Evolutionary conservation across 306 rosid genomes (phyloP).

Genomic region (Biancaea sappan): DNA sequence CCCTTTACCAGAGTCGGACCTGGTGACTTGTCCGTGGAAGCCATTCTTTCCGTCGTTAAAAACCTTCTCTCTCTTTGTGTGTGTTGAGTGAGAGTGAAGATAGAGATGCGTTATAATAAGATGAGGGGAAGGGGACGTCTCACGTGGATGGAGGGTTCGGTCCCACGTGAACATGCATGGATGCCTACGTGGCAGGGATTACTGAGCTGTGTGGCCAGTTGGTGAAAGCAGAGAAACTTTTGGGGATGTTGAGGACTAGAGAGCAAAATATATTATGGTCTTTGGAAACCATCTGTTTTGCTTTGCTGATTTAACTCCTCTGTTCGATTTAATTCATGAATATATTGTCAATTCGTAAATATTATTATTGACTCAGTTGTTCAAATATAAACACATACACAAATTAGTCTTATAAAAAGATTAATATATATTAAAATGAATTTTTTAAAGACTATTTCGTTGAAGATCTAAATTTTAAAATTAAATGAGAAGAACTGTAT

Average conservation of each 20-base stretch:
- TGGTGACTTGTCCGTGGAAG: slow-evolving; percentile 46
- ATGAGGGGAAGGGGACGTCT: not conserved
- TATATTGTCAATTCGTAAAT: no score
- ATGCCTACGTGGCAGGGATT: slow-evolving; percentile 41
- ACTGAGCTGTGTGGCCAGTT: slow-evolving; percentile 18
- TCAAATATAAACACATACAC: no score
- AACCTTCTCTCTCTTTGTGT: not conserved
- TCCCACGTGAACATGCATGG: slow-evolving; percentile 44
- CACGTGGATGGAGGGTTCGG: slow-evolving; percentile 28
- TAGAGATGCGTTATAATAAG: not conserved
- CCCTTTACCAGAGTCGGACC: slow-evolving; percentile 32
- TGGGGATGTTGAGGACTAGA: not conserved
- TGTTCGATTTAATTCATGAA: no score
- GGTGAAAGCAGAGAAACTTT: not conserved
- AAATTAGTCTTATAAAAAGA: no score
- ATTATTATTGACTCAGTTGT: no score
- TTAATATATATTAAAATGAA: no score
- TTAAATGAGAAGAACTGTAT: no score
- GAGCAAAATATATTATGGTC: no score
- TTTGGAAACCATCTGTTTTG: not conserved
- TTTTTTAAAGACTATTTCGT: no score
- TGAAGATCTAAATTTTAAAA: no score
- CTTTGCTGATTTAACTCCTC: not conserved
- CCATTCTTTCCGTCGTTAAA: slow-evolving; percentile 26
- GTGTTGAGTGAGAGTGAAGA: not conserved